Conservation (phyloP, 2,329 filamentous ascomycete species). For the Chrysosporium keratinophilum region DNA sequence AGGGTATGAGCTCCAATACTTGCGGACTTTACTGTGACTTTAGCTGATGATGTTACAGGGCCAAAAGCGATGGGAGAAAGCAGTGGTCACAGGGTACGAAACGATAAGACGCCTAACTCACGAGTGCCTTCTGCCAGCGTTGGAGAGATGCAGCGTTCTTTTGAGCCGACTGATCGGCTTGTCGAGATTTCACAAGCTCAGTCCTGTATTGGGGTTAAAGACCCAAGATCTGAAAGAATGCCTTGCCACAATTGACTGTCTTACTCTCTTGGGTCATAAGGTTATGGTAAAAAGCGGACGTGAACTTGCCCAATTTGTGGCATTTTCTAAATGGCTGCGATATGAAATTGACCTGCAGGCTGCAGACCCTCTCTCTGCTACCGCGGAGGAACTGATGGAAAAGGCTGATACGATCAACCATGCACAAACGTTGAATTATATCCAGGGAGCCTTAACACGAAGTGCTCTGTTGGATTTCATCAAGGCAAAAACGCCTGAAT, state of each 20-base stretch:
- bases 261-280: slow-evolving; percentile 66
- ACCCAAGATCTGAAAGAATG: slow-evolving; percentile 50
- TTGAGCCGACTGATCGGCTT: slow-evolving; percentile 74
- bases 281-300: slow-evolving; percentile 60
- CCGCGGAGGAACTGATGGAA: slow-evolving; percentile 61
- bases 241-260: slow-evolving; percentile 59
- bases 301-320: slow-evolving; percentile 65
- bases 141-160: slow-evolving; percentile 73
- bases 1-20: slow-evolving; percentile 44
- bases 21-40: background rate
- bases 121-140: slow-evolving; percentile 76
- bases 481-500: slow-evolving; percentile 33
- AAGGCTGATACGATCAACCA: slow-evolving; percentile 68
- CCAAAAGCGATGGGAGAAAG: slow-evolving; percentile 91
- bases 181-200: slow-evolving; percentile 63
- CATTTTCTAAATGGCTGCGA: slow-evolving; percentile 75
- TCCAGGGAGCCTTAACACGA: slow-evolving; percentile 56
- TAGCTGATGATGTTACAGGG: slow-evolving; percentile 44
- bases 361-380: slow-evolving; percentile 49
- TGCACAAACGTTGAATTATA: slow-evolving; percentile 62
- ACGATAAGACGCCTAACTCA: slow-evolving; percentile 68
- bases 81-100: slow-evolving; percentile 65
- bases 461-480: slow-evolving; percentile 56
- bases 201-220: slow-evolving; percentile 57
- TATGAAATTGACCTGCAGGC: slow-evolving; percentile 70